A percentile compares a stretch with the other conserved stretches of the same genome.
These are phyloP conservation scores for Hemileccinum rubropunctum DNA, from an alignment of 768 basidiomycete species.

Conservation along the genomic window DNA sequence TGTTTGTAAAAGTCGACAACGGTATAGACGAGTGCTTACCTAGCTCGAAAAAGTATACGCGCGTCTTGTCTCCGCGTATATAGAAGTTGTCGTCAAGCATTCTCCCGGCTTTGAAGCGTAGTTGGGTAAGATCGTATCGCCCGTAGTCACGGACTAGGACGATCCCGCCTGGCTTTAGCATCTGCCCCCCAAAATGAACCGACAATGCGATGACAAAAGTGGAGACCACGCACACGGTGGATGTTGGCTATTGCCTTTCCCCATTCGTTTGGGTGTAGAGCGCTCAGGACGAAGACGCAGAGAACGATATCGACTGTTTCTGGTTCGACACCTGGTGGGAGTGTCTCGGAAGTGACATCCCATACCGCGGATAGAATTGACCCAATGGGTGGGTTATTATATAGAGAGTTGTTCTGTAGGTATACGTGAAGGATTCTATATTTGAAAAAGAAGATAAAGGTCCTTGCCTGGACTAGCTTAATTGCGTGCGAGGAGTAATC, in stretches of 20 bases:
- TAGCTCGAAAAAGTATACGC: constrained; percentile 95
- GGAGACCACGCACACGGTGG: constrained; percentile 51
- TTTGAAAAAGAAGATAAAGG: not conserved
- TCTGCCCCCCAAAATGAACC: constrained; percentile 42
- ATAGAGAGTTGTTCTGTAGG: constrained; percentile 67
- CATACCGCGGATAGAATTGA: constrained; percentile 79
- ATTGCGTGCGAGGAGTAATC: constrained; percentile 91
- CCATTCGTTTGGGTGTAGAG: constrained; percentile 95
- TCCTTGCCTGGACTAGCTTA: constrained; percentile 77
- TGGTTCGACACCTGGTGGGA: constrained; percentile 63
- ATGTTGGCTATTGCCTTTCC: constrained; percentile 75
- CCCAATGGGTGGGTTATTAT: constrained; percentile 63
- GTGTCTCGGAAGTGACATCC: constrained; percentile 74
- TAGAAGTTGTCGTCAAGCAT: constrained; percentile 94
- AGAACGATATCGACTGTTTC: constrained; percentile 83
- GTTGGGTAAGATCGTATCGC: constrained; percentile 89
- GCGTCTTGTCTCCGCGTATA: constrained; percentile 93
- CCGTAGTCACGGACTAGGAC: constrained; percentile 93
- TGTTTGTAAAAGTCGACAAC: not conserved
- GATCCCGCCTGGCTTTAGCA: constrained; percentile 86
- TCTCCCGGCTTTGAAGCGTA: constrained; percentile 86
- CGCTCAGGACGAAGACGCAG: constrained; percentile 93
- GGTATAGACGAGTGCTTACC: constrained; percentile 41
- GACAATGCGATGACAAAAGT: not conserved
- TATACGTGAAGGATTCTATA: not conserved